Base-by-base conservation (phyloP, 768 basidiomycete genomes). In the Naganishia friedmannii region DNA sequence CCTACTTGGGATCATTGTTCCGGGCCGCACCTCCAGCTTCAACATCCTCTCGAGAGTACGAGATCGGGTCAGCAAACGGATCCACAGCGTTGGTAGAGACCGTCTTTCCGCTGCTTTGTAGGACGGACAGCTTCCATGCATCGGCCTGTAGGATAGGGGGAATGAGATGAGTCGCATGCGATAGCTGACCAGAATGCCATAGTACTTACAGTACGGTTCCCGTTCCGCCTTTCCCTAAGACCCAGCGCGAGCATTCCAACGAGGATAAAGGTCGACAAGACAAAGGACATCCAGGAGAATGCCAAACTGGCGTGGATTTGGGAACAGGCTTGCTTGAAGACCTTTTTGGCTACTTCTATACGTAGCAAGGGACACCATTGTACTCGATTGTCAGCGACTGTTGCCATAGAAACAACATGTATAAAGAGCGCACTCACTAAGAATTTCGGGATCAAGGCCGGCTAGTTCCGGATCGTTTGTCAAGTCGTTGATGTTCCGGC, bases 281-380 rank as follows among this genome's bases (percentile, higher is more conserved):
- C 66, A 46, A 75, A 74, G 2, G 70, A 73, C 63, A 77, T 77
- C 76, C 76, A 77, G 39, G 73, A 31, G 66, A 77, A 77, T 6
- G 76, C 76, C 23, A 77, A 71, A 51, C 72, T 66, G 23, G 76
- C 76, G 26, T 77, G 72, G 15, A 75, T 54, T 42, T 77, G 74
- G 19, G 68, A 31, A 58, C 76, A 77, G 15, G 74, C 73, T 7
- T 63, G 69, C 68, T 76, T 71, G 67, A 76, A 65, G 19, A 69
- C 65, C 42, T 74, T 76, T 71, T 74, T 74, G 46, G 65, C 70
- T 23, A 66, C 34, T 19, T 63, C 60, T 63, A 17, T 39, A 12
- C 12, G 34, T 39, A 21, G 2, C 13, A 15, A 21, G 32, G 7
- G 19, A 17, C 21, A 13, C n/a, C n/a, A n/a, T n/a, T n/a, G n/a